Percentiles rank a stretch among this genome's conserved stretches.
These are phyloP conservation scores for Suillus luteus DNA, from an alignment of 768 basidiomycete species.

Conservation along the genomic window DNA sequence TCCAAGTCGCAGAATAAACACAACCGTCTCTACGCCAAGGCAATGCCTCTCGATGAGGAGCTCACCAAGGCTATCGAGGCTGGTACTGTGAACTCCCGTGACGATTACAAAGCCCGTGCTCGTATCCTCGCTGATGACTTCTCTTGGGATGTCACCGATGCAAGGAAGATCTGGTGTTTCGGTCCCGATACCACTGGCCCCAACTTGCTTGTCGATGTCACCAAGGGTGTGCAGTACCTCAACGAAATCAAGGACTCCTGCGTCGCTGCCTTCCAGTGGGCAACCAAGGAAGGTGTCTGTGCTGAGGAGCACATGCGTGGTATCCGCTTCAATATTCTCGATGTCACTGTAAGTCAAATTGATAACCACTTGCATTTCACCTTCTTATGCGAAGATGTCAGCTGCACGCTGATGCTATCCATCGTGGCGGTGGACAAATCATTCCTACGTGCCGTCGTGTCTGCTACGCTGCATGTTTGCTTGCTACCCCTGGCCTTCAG, in stretches of 20 bases:
- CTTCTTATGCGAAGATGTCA: constrained; percentile 30
- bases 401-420: constrained; percentile 98
- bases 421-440: constrained; percentile 98
- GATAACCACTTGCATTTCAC: not conserved
- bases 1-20: constrained; percentile 99
- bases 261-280: constrained; percentile 99
- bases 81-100: constrained; percentile 85
- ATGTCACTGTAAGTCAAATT: constrained; percentile 76
- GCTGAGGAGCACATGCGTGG: constrained; percentile 99
- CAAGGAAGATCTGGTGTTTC: constrained; percentile 99
- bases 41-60: constrained; percentile 91
- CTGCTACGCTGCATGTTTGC: constrained; percentile 92
- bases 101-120: constrained; percentile 97
- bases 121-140: constrained; percentile 94
- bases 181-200: constrained; percentile 98
- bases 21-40: constrained; percentile 96
- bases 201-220: constrained; percentile 95
- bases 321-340: constrained; percentile 92
- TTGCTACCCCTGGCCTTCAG: constrained; percentile 89
- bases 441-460: constrained; percentile 97
- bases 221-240: constrained; percentile 98
- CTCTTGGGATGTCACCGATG: constrained; percentile 99
- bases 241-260: constrained; percentile 99
- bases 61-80: constrained; percentile 89
- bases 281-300: constrained; percentile 96